Evolutionary conservation across 345 rosid genomes (phyloP), one percentile per base, ranked within the genome.

Genomic region (Hibiscus trionum): DNA sequence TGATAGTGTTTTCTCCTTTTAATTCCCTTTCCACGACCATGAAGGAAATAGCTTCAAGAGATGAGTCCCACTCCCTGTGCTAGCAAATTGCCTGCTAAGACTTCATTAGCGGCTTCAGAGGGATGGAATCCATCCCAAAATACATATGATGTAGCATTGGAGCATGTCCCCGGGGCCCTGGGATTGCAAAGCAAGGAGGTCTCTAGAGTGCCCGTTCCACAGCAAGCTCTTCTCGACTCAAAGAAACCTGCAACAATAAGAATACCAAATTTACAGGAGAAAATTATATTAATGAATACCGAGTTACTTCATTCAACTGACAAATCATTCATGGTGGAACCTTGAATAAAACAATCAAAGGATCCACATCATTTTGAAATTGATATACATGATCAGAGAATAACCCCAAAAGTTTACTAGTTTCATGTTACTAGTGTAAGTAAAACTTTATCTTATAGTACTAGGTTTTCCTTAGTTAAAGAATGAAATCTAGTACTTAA

Each of bases 51-150:
- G 76, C 49, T 78, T 88, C 79, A 93, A 72, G 93, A 85, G 76
- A 90, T 83, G 74, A 90, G 97, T 79, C 81, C 77, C 33, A 86
- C 70, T 74, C 98, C 98, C 68, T 93, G 93, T 55, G 78, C 76
- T 69, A 89, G 78, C 77, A 93, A 84, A 75, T 80, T 75, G 19
- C 82, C 85, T 68, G 92, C 93, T 82, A 90, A 64, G 70, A 82
- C 76, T 81, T 80, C 75, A 80, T 91, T 90, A 53, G 93, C 88
- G 19, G 96, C 90, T 88, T 94, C 91, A 5, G 98, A 81, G 68
- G 97, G 95, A 84, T 93, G 97, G 82, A 90, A 94, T 72, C 94
- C 97, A 70, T 94, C 98, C 96, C 98, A 91, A 70, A 94, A 94
- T 74, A 93, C 90, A 71, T 90, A 93, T 17, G 73, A 75, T 69